phyloP scores from a whole-genome alignment of 768 basidiomycete genomes.

The Russula brevipes region DNA sequence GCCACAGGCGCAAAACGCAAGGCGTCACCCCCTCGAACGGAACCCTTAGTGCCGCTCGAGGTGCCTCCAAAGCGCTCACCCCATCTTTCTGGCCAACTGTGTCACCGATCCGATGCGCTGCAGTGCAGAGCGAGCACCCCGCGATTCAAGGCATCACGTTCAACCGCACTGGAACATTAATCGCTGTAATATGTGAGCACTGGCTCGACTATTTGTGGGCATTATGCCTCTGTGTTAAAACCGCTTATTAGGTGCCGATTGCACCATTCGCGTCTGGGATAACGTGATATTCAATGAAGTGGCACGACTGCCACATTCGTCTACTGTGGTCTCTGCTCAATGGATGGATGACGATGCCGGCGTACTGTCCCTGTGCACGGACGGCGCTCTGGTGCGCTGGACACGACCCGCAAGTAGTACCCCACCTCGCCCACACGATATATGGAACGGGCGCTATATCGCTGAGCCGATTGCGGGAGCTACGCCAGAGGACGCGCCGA shows the following conservation, averaged over 20 bases:
- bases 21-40: conserved; percentile 19
- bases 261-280: conserved; percentile 56
- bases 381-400: conserved; percentile 59
- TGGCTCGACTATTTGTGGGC: not conserved
- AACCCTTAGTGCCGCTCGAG: conserved; percentile 4
- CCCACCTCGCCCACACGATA: conserved; percentile 15
- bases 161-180: conserved; percentile 47
- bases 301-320: conserved; percentile 50
- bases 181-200: conserved; percentile 55
- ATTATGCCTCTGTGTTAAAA: not conserved
- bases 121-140: conserved; percentile 44
- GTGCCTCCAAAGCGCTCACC: conserved; percentile 31
- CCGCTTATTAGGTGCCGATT: conserved; percentile 49
- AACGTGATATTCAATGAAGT: conserved; percentile 45
- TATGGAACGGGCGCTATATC: conserved; percentile 22
- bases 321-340: conserved; percentile 43
- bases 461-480: conserved; percentile 9
- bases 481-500: conserved; percentile 23
- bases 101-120: conserved; percentile 35
- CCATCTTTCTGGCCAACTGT: conserved; percentile 46
- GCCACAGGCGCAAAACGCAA: conserved; percentile 21
- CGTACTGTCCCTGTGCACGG: conserved; percentile 35
- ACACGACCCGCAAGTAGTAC: conserved; percentile 43
- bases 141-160: conserved; percentile 47
- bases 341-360: conserved; percentile 43